Evolutionary conservation across 1,139 yeast genomes (phyloP).

Genomic region (Geotrichum bryndzae): DNA sequence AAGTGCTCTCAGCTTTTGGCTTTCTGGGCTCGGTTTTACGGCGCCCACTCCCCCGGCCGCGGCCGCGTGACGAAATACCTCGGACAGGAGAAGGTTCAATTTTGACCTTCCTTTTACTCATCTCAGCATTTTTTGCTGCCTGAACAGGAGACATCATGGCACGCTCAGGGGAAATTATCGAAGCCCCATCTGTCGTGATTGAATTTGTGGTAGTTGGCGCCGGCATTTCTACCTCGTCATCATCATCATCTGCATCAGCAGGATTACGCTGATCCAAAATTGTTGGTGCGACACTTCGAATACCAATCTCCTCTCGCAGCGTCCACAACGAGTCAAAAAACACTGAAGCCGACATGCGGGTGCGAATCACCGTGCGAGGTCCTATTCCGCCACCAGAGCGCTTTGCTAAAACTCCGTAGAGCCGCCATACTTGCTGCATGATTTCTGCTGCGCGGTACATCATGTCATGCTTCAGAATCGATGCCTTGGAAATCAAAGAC

Average conservation of each 20-base stretch:
- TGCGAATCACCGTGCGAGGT: slow-evolving; percentile 49
- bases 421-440: slow-evolving; percentile 90
- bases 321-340: slow-evolving; percentile 86
- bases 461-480: slow-evolving; percentile 84
- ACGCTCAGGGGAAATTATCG: neutral
- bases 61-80: neutral
- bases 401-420: slow-evolving; percentile 53
- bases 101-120: neutral
- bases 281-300: slow-evolving; percentile 35
- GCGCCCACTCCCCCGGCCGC: neutral
- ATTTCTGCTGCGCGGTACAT: slow-evolving; percentile 90
- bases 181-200: neutral
- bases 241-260: slow-evolving; percentile 23
- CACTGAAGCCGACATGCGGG: slow-evolving; percentile 87
- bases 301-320: slow-evolving; percentile 76
- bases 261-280: slow-evolving; percentile 30
- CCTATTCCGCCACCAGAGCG: slow-evolving; percentile 34
- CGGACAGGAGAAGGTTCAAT: neutral
- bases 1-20: neutral
- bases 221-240: neutral
- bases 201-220: neutral
- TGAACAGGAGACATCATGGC: neutral
- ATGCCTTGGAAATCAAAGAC: slow-evolving; percentile 65
- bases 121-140: neutral
- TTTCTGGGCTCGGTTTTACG: neutral